Base-by-base conservation (phyloP, 768 basidiomycete genomes). In the Hericium coralloides region DNA sequence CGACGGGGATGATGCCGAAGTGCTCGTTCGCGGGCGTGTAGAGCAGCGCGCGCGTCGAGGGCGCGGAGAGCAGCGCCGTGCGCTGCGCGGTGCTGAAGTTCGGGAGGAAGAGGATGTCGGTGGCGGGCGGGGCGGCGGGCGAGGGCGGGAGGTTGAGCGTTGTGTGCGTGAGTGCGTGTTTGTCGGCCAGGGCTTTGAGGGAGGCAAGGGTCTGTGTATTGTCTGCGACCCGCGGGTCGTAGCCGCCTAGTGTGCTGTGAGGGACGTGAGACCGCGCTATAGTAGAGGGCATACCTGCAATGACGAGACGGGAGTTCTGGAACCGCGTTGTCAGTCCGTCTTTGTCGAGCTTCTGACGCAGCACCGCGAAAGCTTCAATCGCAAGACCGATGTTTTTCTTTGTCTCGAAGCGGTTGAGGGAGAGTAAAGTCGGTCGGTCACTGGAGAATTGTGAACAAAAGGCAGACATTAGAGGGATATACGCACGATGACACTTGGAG, bases 21-120 rank as follows among this genome's bases (percentile, higher is more conserved):
- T 99, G 95, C 65, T 99, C 95, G 69, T 95, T 95, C 8, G 80
- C 74, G 0, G 95, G 97, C 0, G 95, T 99, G 68, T 99, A 99
- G 7, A 99, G 77, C 0, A 98, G 75, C 0, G 82, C 89, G 15
- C 82, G 70, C 0, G 92, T 90, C 4, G 78, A 79, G 0, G 80
- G 68, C 4, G 82, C 78, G 12, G 73, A 80, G 38, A 99, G 82
- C 1, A 98, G 80, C 7, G 85, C 85, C 1, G 89, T 83, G 31
- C 95, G 87, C 67, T 98, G 95, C 0, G 74, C 63, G 6, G 86
- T 87, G 1, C 89, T 85, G 69, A 97, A 94, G 72, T 97, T 98
- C 60, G 94, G 81, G n/a, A 98, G 76, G 72, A 99, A 90, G 25
- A 93, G 72, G 38, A 98, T 74, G 60, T 91, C 80, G 0, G 88